A percentile compares a stretch with the other conserved stretches of the same genome.
Evolutionary conservation across 768 basidiomycete genomes (phyloP).

Genomic region (Tricholomella constricta): DNA sequence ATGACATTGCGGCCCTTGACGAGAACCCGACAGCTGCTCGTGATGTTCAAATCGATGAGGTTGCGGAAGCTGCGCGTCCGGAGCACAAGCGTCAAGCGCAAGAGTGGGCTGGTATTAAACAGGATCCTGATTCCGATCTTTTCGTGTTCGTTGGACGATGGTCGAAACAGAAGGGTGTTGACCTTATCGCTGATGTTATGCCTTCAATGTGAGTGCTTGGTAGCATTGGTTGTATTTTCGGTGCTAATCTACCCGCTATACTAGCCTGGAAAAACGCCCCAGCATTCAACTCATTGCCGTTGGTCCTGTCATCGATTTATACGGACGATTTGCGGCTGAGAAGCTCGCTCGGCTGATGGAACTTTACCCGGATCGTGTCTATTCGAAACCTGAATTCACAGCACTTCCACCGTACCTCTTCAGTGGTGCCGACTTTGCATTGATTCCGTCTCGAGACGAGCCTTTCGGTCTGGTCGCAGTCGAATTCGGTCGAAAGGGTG

Average conservation of each 20-base stretch:
- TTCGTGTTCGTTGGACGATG: conserved; percentile 98
- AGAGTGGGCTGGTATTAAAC: conserved; percentile 93
- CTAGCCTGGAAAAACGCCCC: conserved; percentile 83
- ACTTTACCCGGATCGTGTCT: conserved; percentile 91
- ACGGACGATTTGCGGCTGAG: conserved; percentile 94
- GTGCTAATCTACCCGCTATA: conserved; percentile 6
- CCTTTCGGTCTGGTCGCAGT: conserved; percentile 96
- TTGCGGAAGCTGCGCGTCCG: conserved; percentile 86
- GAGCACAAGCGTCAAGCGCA: conserved; percentile 91
- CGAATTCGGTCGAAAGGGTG: conserved; percentile 95
- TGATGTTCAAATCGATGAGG: conserved; percentile 76
- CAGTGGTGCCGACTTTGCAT: conserved; percentile 92
- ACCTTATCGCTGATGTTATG: conserved; percentile 95
- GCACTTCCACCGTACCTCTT: conserved; percentile 91
- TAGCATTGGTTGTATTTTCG: neutral
- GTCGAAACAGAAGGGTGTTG: conserved; percentile 99
- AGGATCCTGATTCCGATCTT: conserved; percentile 85
- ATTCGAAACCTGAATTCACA: conserved; percentile 96
- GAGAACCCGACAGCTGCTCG: conserved; percentile 71
- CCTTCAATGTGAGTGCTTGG: conserved; percentile 67
- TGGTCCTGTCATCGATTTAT: conserved; percentile 94
- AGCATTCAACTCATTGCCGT: conserved; percentile 87
- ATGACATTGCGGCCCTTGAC: conserved; percentile 91
- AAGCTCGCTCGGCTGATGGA: conserved; percentile 93
- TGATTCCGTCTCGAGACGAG: conserved; percentile 95